phyloP scores from a whole-genome alignment of 108 stramenopile genomes.

The Cyclostephanos tholiformis region DNA sequence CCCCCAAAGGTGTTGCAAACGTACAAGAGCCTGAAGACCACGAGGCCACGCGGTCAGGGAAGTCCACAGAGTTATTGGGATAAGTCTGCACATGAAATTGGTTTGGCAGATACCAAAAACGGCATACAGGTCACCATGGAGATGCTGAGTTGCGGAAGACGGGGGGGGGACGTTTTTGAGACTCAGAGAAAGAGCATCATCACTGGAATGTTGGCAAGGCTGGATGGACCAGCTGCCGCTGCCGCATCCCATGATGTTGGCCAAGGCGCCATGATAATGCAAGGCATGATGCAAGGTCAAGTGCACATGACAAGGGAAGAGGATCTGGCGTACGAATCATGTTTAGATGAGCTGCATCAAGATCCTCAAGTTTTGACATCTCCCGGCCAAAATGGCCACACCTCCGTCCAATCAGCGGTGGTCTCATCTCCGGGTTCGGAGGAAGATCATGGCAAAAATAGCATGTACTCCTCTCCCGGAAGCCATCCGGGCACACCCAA shows the following conservation, averaged over 20 bases:
- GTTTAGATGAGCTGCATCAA: not conserved
- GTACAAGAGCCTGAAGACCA: slow-evolving; percentile 84
- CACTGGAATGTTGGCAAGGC: slow-evolving; percentile 22
- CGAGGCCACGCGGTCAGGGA: slow-evolving; percentile 81
- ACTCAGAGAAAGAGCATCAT: slow-evolving; percentile 25
- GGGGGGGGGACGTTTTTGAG: slow-evolving; percentile 13
- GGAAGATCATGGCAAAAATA: not conserved
- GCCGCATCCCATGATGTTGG: not conserved
- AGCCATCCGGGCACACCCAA: slow-evolving; percentile 5
- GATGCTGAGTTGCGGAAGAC: not conserved
- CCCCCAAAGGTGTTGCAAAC: slow-evolving; percentile 63
- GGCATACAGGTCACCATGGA: slow-evolving; percentile 57
- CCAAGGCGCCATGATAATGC: slow-evolving; percentile 7
- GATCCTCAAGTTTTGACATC: slow-evolving; percentile 10
- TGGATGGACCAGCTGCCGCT: not conserved
- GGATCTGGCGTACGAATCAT: not conserved
- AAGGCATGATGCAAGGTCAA: slow-evolving; percentile 2
- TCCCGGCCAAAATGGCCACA: not conserved
- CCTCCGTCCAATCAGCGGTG: slow-evolving; percentile 6
- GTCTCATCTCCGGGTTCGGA: slow-evolving; percentile 27
- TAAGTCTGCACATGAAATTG: slow-evolving; percentile 76
- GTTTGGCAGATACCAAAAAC: slow-evolving; percentile 71
- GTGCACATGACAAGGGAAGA: not conserved
- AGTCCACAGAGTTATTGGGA: slow-evolving; percentile 90
- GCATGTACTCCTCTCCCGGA: not conserved